Percentiles rank a stretch among this genome's conserved stretches.
These are phyloP conservation scores for Novymonas esmeraldas DNA, from an alignment of 208 protist genomes.

Conservation along the genomic window DNA sequence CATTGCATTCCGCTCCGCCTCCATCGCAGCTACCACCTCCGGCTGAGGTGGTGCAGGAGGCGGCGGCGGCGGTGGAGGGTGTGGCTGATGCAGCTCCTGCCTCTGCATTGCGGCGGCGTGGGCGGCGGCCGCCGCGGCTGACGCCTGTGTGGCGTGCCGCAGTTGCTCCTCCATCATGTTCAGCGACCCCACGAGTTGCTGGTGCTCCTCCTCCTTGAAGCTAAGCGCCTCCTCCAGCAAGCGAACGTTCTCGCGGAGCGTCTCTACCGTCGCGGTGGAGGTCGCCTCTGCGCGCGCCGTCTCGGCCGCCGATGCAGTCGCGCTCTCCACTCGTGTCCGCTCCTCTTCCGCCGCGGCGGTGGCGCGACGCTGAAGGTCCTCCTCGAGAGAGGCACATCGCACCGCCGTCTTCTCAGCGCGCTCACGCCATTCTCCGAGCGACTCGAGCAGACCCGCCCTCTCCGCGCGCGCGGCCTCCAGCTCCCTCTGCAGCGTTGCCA, in stretches of 20 bases:
- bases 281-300: neutral
- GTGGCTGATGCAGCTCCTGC: slow-evolving; percentile 6
- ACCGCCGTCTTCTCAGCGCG: slow-evolving; percentile 29
- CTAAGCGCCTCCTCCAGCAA: slow-evolving; percentile 68
- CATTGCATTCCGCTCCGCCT: slow-evolving; percentile 18
- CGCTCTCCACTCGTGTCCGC: slow-evolving; percentile 7
- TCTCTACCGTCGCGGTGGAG: slow-evolving; percentile 18
- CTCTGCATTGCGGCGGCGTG: slow-evolving; percentile 4
- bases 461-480: slow-evolving; percentile 16
- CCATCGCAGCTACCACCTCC: slow-evolving; percentile 14
- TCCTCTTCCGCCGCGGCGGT: slow-evolving; percentile 1
- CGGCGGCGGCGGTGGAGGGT: neutral
- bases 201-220: slow-evolving; percentile 72
- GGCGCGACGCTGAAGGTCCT: slow-evolving; percentile 5
- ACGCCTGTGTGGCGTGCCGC: slow-evolving; percentile 18
- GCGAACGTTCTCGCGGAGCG: slow-evolving; percentile 47
- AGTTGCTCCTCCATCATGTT: slow-evolving; percentile 78
- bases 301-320: neutral
- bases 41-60: slow-evolving; percentile 6
- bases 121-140: slow-evolving; percentile 14
- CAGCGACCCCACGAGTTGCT: slow-evolving; percentile 57
- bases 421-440: slow-evolving; percentile 17
- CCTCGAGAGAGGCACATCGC: slow-evolving; percentile 8
- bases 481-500: slow-evolving; percentile 26
- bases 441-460: neutral